Percentiles rank a stretch among this genome's conserved stretches.
These are phyloP conservation scores for Hebeloma cylindrosporum DNA, from an alignment of 768 basidiomycete genomes.

Conservation along the genomic window DNA sequence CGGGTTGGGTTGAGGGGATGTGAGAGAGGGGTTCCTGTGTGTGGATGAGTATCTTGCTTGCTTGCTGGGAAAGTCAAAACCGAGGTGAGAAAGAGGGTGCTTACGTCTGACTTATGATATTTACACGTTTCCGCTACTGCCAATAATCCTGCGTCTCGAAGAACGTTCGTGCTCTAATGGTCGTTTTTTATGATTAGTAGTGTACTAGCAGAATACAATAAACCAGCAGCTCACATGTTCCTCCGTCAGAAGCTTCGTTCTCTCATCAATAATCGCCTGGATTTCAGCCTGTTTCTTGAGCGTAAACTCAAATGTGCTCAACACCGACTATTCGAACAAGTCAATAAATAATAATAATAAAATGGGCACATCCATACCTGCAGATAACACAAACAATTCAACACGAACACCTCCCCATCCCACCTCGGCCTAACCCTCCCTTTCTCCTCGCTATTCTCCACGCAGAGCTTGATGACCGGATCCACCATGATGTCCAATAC, in stretches of 20 bases:
- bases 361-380: too few relatives aligned
- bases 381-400: conserved; percentile 85
- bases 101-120: conserved; percentile 40
- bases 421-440: conserved; percentile 55
- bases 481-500: conserved; percentile 85
- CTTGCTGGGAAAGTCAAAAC: neutral
- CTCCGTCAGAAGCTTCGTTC: conserved; percentile 64
- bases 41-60: neutral
- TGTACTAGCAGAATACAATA: neutral
- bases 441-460: conserved; percentile 65
- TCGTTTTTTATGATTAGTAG: conserved; percentile 4
- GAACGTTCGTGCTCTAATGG: conserved; percentile 46
- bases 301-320: conserved; percentile 72
- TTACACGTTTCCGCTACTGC: conserved; percentile 45
- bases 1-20: conserved; percentile 62
- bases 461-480: conserved; percentile 78
- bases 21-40: conserved; percentile 71
- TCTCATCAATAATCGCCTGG: conserved; percentile 57
- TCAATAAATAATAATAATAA: neutral
- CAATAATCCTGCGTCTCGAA: conserved; percentile 54
- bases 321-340: conserved; percentile 45
- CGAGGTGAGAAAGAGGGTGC: conserved; percentile 18
- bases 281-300: conserved; percentile 56
- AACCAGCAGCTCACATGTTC: conserved; percentile 68
- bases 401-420: conserved; percentile 81